phyloP scores from a whole-genome alignment of 108 stramenopile genomes.

The Nitzschia sp. region DNA sequence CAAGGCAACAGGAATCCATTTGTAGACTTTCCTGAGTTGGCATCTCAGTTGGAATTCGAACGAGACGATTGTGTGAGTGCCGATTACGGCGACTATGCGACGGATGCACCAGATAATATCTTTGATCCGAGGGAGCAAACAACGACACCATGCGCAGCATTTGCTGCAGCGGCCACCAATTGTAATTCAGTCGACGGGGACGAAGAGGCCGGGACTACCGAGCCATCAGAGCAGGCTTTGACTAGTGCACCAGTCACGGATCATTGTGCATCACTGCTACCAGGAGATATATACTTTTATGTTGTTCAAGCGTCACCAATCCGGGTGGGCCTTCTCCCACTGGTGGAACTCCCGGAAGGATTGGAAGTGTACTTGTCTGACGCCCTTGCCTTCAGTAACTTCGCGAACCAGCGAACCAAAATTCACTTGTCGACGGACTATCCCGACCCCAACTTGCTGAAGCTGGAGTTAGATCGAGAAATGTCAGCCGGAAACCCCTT shows the following conservation, averaged over 20 bases:
- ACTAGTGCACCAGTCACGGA: background rate
- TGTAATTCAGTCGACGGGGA: too few relatives aligned
- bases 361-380: slow-evolving; percentile 6
- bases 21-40: slow-evolving; percentile 76
- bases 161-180: too few relatives aligned
- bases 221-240: too few relatives aligned
- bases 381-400: background rate
- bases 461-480: background rate
- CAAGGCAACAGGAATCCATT: slow-evolving; percentile 87
- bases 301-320: slow-evolving; percentile 2
- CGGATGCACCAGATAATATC: slow-evolving; percentile 8
- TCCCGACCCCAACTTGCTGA: background rate
- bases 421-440: background rate
- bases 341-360: slow-evolving; percentile 5
- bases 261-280: background rate
- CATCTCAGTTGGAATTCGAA: background rate
- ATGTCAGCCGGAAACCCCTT: slow-evolving; percentile 12
- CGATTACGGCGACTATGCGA: background rate
- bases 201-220: too few relatives aligned
- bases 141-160: too few relatives aligned
- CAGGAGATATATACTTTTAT: slow-evolving; percentile 18
- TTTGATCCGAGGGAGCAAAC: background rate
- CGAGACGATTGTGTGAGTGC: background rate
- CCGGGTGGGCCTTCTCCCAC: slow-evolving; percentile 7
- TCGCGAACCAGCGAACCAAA: background rate